These are phyloP conservation scores for Cryphonectria naterciae DNA, from an alignment of 2,329 filamentous ascomycete species.

Conservation along the genomic window DNA sequence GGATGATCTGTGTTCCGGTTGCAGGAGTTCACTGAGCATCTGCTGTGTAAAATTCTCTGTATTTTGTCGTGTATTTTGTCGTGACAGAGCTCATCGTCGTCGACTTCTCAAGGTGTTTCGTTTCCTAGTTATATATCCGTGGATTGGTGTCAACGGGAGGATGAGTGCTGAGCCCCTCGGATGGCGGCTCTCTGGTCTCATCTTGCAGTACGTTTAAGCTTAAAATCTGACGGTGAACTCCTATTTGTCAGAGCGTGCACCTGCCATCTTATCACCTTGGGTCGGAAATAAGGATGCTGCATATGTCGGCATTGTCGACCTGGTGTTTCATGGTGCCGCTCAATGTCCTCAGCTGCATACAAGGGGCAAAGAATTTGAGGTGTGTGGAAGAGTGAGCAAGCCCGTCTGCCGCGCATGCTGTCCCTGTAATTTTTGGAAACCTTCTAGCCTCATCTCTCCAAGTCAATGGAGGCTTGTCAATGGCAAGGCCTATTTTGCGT, in stretches of 20 bases:
- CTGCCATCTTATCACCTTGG: neutral
- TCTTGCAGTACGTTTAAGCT: neutral
- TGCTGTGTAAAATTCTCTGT: no score
- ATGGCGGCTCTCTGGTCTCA: neutral
- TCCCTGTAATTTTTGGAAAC: neutral
- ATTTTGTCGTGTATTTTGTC: neutral
- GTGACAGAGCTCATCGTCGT: neutral
- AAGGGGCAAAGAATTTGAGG: neutral
- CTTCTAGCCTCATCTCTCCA: neutral
- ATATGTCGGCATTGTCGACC: neutral
- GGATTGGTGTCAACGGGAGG: neutral
- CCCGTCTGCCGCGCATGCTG: neutral
- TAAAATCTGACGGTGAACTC: neutral
- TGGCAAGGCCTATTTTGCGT: neutral
- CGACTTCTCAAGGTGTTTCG: neutral
- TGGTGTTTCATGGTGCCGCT: neutral
- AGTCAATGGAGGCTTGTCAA: neutral
- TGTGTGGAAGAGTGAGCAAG: neutral
- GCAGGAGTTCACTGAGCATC: neutral
- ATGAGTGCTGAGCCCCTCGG: neutral
- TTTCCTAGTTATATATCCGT: neutral
- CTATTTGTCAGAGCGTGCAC: neutral
- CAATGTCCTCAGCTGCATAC: neutral
- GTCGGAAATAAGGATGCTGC: neutral
- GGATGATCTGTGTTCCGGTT: neutral